Evolutionary conservation across 2,329 filamentous ascomycete genomes (phyloP), one percentile per base, ranked within the genome.

Genomic region (Westerdykella ornata): DNA sequence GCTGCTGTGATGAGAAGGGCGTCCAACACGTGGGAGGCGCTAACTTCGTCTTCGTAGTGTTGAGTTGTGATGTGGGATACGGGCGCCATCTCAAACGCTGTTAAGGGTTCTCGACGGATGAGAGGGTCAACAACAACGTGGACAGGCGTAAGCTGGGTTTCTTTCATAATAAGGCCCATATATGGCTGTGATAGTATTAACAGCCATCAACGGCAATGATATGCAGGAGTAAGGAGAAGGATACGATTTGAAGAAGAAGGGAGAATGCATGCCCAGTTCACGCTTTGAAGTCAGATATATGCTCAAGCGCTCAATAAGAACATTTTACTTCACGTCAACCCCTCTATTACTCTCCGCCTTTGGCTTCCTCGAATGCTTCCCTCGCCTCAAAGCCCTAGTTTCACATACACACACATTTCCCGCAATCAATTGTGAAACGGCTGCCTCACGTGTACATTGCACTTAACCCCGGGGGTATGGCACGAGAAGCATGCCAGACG

Each of bases 381-480:
- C 70, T 33, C 69, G 60, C 39, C 63, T 61, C 2, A 69, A 72
- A 20, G 67, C 53, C 17, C 68, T 63, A 35, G 69, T 54, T 48
- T 72, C 68, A 47, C 69, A 72, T 8, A 58, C 42, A 2, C n/a
- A n/a, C n/a, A 64, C 53, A 37, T 63, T 61, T 37, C 59, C 59
- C 4, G 60, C 45, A 22, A 59, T 49, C 69, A 72, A 41, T 72
- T 71, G 29, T 58, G 53, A 45, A 69, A 72, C 5, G 69, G 68
- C n/a, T 62, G 68, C 41, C 52, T 56, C 33, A 71, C 67, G 11
- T 68, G 59, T n/a, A 71, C 70, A 56, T 72, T 66, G 46, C 69
- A 72, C 39, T 68, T 68, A 28, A 72, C 68, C 26, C 69, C 62
- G 22, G 68, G 65, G n/a, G 65, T 54, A 43, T 72, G 71, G 46